These are phyloP conservation scores for Talaromyces adpressus DNA, from an alignment of 495 filamentous ascomycete species.

Conservation along the genomic window DNA sequence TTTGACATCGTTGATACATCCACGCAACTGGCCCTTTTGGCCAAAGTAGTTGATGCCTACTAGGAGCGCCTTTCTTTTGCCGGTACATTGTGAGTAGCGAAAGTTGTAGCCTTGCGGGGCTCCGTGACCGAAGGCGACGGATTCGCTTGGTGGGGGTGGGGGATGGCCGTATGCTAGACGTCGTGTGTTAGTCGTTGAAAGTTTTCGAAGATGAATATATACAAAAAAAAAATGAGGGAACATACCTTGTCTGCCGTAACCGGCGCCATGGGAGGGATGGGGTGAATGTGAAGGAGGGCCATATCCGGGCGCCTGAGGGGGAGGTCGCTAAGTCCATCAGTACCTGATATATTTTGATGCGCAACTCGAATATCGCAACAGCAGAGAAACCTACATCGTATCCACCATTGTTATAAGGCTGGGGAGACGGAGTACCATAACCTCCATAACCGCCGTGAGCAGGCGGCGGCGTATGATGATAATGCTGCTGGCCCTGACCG, in stretches of 20 bases:
- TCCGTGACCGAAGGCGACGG: conserved; percentile 65
- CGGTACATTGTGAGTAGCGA: conserved; percentile 89
- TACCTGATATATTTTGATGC: not conserved
- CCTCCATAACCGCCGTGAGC: conserved; percentile 37
- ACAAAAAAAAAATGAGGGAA: not conserved
- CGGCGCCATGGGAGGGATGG: conserved; percentile 28
- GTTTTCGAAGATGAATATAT: too few relatives aligned
- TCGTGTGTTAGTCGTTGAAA: not conserved
- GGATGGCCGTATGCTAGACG: conserved; percentile 22
- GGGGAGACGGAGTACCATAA: conserved; percentile 31
- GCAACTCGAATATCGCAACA: not conserved
- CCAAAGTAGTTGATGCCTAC: conserved; percentile 98
- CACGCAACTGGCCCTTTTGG: conserved; percentile 84
- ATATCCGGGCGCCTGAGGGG: conserved; percentile 24
- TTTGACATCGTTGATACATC: conserved; percentile 97
- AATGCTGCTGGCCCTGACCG: conserved; percentile 39
- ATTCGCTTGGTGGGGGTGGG: conserved; percentile 31
- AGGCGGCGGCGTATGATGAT: conserved; percentile 19
- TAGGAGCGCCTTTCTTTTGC: conserved; percentile 82
- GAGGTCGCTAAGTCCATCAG: conserved; percentile 18
- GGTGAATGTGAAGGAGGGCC: conserved; percentile 21
- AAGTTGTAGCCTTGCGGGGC: conserved; percentile 76
- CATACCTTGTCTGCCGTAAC: conserved; percentile 31
- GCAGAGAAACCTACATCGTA: conserved; percentile 29
- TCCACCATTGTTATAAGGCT: conserved; percentile 31